Evolutionary conservation across 1,284 basidiomycete genomes (phyloP), one percentile per base, ranked within the genome.

Genomic region (Stygiomarasmius scandens): DNA sequence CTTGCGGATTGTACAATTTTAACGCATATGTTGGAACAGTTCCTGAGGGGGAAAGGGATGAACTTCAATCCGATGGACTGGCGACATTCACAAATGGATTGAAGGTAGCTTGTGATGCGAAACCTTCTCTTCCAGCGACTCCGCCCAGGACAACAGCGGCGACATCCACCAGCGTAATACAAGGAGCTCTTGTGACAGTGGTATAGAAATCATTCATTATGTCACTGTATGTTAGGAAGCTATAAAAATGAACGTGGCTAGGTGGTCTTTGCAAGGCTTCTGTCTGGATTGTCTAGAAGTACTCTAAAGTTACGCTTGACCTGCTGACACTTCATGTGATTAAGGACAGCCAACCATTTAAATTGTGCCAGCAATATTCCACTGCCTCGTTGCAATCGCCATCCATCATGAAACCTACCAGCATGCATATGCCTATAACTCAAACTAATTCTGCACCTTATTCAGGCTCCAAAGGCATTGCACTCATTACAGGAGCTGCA

Each of bases 401-500:
- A 34, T 8, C 32, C 32, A 34, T 34, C 8, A 34, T 8, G 32
- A 34, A 34, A 34, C n/a, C n/a, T n/a, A n/a, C n/a, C n/a, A n/a
- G n/a, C n/a, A n/a, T n/a, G n/a, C n/a, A n/a, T n/a, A n/a, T n/a
- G n/a, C n/a, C n/a, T n/a, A n/a, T n/a, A n/a, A n/a, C n/a, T n/a
- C n/a, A n/a, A n/a, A 8, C 44, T 5, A 5, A 20, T 10, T 3
- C 44, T 10, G 29, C 29, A 32, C 12, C 29, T 32, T n/a, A n/a
- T n/a, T n/a, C 27, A 14, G 24, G 23, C 2, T 50, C 49, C 32
- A 55, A 55, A 49, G 60, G 66, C 32, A 54, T 68, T 25, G 74
- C 70, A 16, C 55, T 77, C 12, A 66, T 76, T 27, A 76, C 75
- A 32, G 76, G 74, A 29, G 68, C 69, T 0, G 67, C 65, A 2